A percentile compares a stretch with the other conserved stretches of the same genome.
Evolutionary conservation across 345 rosid species (phyloP).

Genomic region (Diplotaxis tenuifolia): DNA sequence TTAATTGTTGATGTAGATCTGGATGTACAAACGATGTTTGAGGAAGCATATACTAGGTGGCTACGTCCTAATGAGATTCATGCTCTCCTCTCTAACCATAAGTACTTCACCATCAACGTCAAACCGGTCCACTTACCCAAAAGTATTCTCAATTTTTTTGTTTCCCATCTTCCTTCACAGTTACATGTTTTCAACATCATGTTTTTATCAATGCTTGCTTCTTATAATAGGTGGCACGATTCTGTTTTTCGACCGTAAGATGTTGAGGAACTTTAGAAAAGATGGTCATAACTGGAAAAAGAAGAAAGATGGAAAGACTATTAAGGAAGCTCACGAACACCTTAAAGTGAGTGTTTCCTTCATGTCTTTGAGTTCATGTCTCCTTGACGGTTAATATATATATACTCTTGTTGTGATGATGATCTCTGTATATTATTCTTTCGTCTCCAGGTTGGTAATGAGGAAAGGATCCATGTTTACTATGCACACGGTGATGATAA

Average conservation of each 20-base stretch:
- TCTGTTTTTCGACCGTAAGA: conserved; percentile 82
- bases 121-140: conserved; percentile 80
- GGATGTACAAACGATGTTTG: conserved; percentile 56
- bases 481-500: conserved; percentile 94
- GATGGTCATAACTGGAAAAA: conserved; percentile 96
- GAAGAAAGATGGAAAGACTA: conserved; percentile 85
- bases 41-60: conserved; percentile 86
- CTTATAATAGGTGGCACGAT: conserved; percentile 55
- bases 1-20: too few relatives aligned
- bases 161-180: neutral
- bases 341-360: conserved; percentile 62
- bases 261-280: conserved; percentile 82
- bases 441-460: conserved; percentile 71
- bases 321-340: conserved; percentile 89
- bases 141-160: conserved; percentile 43
- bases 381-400: neutral
- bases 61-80: conserved; percentile 97
- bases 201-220: neutral
- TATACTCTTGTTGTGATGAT: neutral
- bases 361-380: neutral
- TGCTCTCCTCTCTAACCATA: conserved; percentile 78
- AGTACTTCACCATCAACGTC: conserved; percentile 63
- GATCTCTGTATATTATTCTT: conserved; percentile 1
- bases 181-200: neutral
- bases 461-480: conserved; percentile 98